phyloP scores from a whole-genome alignment of 106 monocot species.

The Allium cepa region DNA sequence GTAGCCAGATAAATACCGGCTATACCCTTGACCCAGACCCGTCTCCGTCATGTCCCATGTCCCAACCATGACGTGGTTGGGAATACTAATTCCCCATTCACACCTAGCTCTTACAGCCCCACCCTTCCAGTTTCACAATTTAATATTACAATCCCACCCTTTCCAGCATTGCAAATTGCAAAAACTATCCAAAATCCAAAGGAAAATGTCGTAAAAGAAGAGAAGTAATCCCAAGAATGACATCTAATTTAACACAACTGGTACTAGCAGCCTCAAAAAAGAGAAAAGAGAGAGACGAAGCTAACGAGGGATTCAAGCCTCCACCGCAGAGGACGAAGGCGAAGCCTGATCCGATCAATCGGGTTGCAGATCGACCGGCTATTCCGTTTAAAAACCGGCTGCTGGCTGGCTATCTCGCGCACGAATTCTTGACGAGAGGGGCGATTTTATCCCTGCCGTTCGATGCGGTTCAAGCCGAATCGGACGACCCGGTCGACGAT shows the following conservation, averaged over 20 bases:
- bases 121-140: too few relatives aligned
- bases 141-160: too few relatives aligned
- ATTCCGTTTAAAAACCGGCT: slow-evolving; percentile 29
- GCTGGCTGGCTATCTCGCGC: slow-evolving; percentile 80
- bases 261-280: not conserved
- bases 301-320: not conserved
- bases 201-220: too few relatives aligned
- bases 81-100: too few relatives aligned
- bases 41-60: too few relatives aligned
- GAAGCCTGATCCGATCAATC: not conserved
- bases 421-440: slow-evolving; percentile 77
- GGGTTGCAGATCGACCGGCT: not conserved
- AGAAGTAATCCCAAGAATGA: not conserved
- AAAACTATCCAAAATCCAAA: too few relatives aligned
- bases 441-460: slow-evolving; percentile 34
- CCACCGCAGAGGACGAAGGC: not conserved
- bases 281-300: slow-evolving; percentile 1
- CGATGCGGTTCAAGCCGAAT: slow-evolving; percentile 8
- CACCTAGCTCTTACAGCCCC: too few relatives aligned
- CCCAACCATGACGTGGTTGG: too few relatives aligned
- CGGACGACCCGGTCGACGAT: not conserved
- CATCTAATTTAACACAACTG: not conserved
- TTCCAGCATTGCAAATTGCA: too few relatives aligned
- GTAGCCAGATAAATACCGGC: too few relatives aligned
- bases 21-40: too few relatives aligned